Conservation (phyloP, 306 rosid genomes). For the Dryas drummondii region DNA sequence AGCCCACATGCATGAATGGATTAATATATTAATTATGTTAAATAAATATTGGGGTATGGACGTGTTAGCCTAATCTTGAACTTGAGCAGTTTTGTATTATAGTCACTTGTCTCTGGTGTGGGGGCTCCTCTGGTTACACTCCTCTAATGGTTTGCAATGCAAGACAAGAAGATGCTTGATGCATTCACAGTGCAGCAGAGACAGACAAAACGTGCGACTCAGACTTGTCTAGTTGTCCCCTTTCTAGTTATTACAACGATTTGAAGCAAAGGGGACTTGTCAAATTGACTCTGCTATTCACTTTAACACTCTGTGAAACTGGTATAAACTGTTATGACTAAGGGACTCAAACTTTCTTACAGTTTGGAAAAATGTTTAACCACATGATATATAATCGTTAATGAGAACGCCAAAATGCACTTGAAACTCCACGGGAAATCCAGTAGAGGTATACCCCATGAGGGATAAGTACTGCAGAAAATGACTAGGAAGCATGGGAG, state of each 20-base stretch:
- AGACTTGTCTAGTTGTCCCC: slow-evolving; percentile 23
- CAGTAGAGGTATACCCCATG: too few species aligned
- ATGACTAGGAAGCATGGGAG: too few species aligned
- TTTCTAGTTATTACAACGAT: slow-evolving; percentile 23
- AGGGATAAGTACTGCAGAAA: too few species aligned
- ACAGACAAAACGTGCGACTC: slow-evolving; percentile 33
- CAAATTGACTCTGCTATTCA: too few species aligned
- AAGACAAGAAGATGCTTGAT: slow-evolving; percentile 52
- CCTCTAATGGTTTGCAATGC: slow-evolving; percentile 42
- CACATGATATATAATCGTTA: too few species aligned
- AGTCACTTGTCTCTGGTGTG: slow-evolving; percentile 26
- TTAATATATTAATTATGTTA: neutral
- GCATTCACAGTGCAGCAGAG: slow-evolving; percentile 22
- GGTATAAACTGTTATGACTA: too few species aligned
- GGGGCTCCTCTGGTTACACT: slow-evolving; percentile 7
- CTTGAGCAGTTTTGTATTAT: slow-evolving; percentile 10
- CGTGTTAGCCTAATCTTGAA: slow-evolving; percentile 46
- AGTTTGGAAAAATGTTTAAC: too few species aligned
- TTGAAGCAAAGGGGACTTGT: slow-evolving; percentile 30
- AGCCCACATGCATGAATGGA: neutral
- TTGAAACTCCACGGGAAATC: too few species aligned
- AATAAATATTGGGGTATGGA: neutral
- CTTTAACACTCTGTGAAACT: too few species aligned
- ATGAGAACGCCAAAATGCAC: too few species aligned
- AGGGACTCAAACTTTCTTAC: too few species aligned